Evolutionary conservation across 768 basidiomycete species (phyloP).

Genomic region (Pleurotus ostreatus): DNA sequence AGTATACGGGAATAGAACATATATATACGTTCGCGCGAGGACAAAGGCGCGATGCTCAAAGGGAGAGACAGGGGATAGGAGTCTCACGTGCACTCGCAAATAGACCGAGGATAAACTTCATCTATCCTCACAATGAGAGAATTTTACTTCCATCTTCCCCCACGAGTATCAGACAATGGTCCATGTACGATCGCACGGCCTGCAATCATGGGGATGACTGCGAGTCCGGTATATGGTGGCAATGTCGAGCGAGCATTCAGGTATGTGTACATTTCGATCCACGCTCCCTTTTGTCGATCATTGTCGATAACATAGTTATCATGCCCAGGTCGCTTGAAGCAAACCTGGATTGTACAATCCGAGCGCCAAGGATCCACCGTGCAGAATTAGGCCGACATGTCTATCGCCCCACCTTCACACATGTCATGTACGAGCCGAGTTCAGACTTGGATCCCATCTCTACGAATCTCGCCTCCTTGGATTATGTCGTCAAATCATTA

Average conservation of each 20-base stretch:
- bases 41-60: too few species aligned
- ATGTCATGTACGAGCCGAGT: slow-evolving; percentile 40
- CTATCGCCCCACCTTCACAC: slow-evolving; percentile 61
- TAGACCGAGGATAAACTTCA: too few species aligned
- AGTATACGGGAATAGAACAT: too few species aligned
- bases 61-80: too few species aligned
- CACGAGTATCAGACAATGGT: slow-evolving; percentile 18
- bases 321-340: slow-evolving; percentile 52
- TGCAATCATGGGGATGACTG: slow-evolving; percentile 73
- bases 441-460: slow-evolving; percentile 33
- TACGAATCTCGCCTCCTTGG: slow-evolving; percentile 48
- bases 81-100: too few species aligned
- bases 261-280: slow-evolving; percentile 29
- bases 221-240: slow-evolving; percentile 79
- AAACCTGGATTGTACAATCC: slow-evolving; percentile 66
- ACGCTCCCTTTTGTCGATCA: neutral
- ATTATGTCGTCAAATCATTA: slow-evolving; percentile 35
- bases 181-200: slow-evolving; percentile 35
- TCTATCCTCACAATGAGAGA: slow-evolving; percentile 18
- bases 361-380: slow-evolving; percentile 53
- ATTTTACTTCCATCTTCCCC: slow-evolving; percentile 58
- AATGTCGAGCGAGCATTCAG: slow-evolving; percentile 57
- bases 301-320: neutral
- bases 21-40: too few species aligned
- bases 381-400: slow-evolving; percentile 57